These are phyloP conservation scores for Pseudognaphalium luteoalbum DNA, from an alignment of 129 eudicot genomes.

Conservation along the genomic window DNA sequence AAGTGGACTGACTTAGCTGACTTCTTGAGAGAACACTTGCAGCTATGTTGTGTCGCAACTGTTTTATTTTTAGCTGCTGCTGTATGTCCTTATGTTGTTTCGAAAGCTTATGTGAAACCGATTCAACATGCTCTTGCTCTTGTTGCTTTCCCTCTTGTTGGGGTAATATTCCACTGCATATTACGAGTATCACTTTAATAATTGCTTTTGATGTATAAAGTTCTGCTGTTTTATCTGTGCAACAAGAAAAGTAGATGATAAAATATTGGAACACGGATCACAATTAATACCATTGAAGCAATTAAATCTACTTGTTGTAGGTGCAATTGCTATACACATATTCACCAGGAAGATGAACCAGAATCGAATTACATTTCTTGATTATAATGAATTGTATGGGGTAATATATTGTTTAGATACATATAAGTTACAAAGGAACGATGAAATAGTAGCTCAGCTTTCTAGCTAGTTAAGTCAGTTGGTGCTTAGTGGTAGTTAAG, in stretches of 20 bases:
- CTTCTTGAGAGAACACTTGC: constrained; percentile 74
- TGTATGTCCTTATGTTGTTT: constrained; percentile 66
- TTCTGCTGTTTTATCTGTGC: too few relatives aligned
- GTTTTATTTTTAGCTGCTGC: constrained; percentile 71
- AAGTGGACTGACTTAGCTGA: constrained; percentile 72
- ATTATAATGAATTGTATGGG: too few relatives aligned
- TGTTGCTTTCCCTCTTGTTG: constrained; percentile 90
- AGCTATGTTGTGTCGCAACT: constrained; percentile 77
- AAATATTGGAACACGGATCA: too few relatives aligned
- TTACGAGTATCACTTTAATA: not conserved
- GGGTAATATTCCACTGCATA: constrained; percentile 39
- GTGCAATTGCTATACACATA: too few relatives aligned
- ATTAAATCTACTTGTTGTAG: too few relatives aligned
- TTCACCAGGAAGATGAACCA: too few relatives aligned
- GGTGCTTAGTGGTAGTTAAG: not conserved
- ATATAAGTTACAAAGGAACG: too few relatives aligned
- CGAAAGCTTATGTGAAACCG: constrained; percentile 51
- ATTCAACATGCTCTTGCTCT: constrained; percentile 57
- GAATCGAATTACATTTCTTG: too few relatives aligned
- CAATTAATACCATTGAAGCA: too few relatives aligned
- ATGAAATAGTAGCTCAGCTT: not conserved
- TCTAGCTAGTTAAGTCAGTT: not conserved
- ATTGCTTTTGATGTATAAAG: not conserved
- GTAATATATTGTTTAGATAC: too few relatives aligned
- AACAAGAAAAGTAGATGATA: too few relatives aligned